Conservation (phyloP, 768 basidiomycete genomes). For the Obba rivulosa region DNA sequence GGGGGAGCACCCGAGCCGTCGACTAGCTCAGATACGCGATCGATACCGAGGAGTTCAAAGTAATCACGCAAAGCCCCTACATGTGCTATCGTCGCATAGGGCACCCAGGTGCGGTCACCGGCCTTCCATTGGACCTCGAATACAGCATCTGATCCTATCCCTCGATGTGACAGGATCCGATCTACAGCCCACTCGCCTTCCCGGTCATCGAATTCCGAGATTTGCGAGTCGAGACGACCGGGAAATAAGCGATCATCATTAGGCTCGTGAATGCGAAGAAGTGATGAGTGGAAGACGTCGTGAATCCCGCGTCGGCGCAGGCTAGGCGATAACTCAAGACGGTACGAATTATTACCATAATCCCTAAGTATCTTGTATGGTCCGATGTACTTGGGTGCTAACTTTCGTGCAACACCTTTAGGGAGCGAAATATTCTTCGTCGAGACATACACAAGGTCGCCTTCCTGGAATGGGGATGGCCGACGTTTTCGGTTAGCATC, state of each 20-base stretch:
- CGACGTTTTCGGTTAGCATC: constrained; percentile 23
- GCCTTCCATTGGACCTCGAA: constrained; percentile 31
- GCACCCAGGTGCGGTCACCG: constrained; percentile 31
- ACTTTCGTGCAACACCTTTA: constrained; percentile 27
- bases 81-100: constrained; percentile 17
- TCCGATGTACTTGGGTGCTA: constrained; percentile 34
- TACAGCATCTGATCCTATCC: constrained; percentile 16
- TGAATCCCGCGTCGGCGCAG: constrained; percentile 24
- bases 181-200: constrained; percentile 25
- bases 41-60: constrained; percentile 20
- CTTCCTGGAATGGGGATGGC: constrained; percentile 13
- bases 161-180: constrained; percentile 20
- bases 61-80: constrained; percentile 17
- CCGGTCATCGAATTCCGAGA: constrained; percentile 16
- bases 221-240: constrained; percentile 19
- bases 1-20: background rate
- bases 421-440: constrained; percentile 32
- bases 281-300: constrained; percentile 29
- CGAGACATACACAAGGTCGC: constrained; percentile 32
- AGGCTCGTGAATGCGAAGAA: constrained; percentile 23
- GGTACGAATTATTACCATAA: constrained; percentile 21
- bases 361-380: constrained; percentile 27
- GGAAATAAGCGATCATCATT: constrained; percentile 35
- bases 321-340: constrained; percentile 25
- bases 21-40: background rate